phyloP scores from a whole-genome alignment of 2,329 filamentous ascomycete species.

The Neurospora crassa region DNA sequence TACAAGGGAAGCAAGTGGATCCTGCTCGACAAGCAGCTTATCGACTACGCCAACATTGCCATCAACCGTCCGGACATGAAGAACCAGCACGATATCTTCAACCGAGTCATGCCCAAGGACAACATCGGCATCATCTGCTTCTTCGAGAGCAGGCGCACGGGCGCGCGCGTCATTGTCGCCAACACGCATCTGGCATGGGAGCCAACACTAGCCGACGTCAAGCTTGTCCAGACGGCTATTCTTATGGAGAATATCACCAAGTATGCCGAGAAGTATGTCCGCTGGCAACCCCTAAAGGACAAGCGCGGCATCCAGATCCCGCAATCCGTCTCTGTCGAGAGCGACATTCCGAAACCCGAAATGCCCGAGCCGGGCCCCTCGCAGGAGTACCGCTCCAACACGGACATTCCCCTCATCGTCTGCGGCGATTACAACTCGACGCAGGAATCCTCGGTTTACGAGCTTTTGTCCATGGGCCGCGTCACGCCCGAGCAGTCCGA shows the following conservation, averaged over 20 bases:
- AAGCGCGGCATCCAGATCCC: constrained; percentile 52
- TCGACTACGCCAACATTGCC: constrained; percentile 84
- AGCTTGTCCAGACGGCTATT: constrained; percentile 91
- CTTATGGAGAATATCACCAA: constrained; percentile 87
- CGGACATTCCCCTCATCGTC: constrained; percentile 81
- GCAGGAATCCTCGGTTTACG: constrained; percentile 79
- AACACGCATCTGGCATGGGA: constrained; percentile 97
- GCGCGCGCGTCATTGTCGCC: constrained; percentile 83
- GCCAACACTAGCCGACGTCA: constrained; percentile 81
- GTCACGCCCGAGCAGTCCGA: constrained; percentile 73
- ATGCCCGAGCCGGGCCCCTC: constrained; percentile 65
- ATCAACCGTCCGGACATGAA: constrained; percentile 97
- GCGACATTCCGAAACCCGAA: constrained; percentile 38
- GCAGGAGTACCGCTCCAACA: constrained; percentile 74
- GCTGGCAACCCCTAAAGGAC: constrained; percentile 71
- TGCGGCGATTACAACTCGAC: constrained; percentile 97
- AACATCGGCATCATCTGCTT: constrained; percentile 90
- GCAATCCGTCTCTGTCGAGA: constrained; percentile 27
- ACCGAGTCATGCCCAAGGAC: constrained; percentile 96
- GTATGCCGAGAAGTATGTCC: constrained; percentile 74
- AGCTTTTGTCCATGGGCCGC: constrained; percentile 72
- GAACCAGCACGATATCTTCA: constrained; percentile 94
- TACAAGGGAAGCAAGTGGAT: constrained; percentile 95
- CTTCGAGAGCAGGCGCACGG: constrained; percentile 83
- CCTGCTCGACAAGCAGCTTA: constrained; percentile 83